phyloP scores from a whole-genome alignment of 106 monocot species.

The Agapanthus africanus region DNA sequence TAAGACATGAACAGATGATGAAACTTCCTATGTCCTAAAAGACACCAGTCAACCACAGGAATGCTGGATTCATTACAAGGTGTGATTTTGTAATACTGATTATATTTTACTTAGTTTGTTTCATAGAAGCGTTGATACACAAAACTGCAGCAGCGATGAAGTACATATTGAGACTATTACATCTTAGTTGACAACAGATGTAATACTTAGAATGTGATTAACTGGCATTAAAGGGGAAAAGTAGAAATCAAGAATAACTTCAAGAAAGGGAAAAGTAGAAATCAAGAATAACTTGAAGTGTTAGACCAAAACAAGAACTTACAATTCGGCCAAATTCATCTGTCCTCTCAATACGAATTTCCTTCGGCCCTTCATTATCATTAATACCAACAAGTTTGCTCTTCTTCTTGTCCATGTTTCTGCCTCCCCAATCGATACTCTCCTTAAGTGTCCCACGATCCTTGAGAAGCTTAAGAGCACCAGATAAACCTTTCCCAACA shows the following conservation, averaged over 20 bases:
- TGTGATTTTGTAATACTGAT: background rate
- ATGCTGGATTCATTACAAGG: background rate
- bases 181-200: background rate
- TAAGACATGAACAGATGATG: background rate
- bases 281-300: background rate
- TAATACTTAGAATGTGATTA: background rate
- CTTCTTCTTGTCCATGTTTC: slow-evolving; percentile 97
- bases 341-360: slow-evolving; percentile 82
- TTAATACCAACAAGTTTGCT: slow-evolving; percentile 84
- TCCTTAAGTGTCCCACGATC: slow-evolving; percentile 83
- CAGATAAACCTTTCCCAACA: slow-evolving; percentile 84
- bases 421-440: slow-evolving; percentile 82
- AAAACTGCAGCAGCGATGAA: background rate
- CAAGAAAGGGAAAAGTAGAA: slow-evolving; percentile 20
- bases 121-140: background rate
- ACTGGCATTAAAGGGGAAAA: background rate
- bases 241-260: slow-evolving; percentile 11
- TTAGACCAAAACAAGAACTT: slow-evolving; percentile 29
- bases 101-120: background rate
- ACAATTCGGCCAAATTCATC: slow-evolving; percentile 96
- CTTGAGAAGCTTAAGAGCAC: slow-evolving; percentile 81
- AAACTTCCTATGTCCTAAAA: background rate
- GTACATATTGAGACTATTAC: slow-evolving; percentile 20
- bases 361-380: slow-evolving; percentile 74
- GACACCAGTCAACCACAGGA: background rate